phyloP scores from a whole-genome alignment of 306 rosid species.

The Comarum palustre region DNA sequence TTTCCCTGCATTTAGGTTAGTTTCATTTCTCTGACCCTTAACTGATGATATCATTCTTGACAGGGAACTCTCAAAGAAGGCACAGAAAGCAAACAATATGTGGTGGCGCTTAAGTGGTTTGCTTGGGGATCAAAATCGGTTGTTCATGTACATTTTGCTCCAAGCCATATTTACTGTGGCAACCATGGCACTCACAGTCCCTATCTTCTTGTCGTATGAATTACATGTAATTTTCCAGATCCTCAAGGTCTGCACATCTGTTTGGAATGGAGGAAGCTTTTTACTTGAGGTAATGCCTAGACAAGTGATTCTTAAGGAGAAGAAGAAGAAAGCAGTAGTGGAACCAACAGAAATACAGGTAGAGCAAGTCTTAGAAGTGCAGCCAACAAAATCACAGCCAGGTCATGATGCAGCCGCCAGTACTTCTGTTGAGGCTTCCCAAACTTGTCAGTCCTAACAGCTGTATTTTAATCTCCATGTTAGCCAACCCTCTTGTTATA shows the following conservation, averaged over 20 bases:
- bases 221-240: conserved; percentile 66
- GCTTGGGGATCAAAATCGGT: conserved; percentile 88
- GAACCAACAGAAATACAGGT: conserved; percentile 26
- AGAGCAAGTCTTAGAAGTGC: conserved; percentile 36
- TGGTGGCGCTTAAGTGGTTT: conserved; percentile 95
- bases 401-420: neutral
- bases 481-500: neutral
- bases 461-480: neutral
- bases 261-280: conserved; percentile 95
- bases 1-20: neutral
- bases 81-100: conserved; percentile 79
- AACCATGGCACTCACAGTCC: conserved; percentile 89
- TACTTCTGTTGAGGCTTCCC: neutral
- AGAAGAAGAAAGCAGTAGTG: conserved; percentile 62
- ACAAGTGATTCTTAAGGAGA: conserved; percentile 85
- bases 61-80: conserved; percentile 89
- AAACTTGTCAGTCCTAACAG: conserved; percentile 8
- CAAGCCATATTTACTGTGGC: conserved; percentile 81
- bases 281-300: conserved; percentile 91
- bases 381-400: conserved; percentile 16
- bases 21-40: neutral
- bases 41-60: conserved; percentile 14
- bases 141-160: conserved; percentile 67
- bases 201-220: conserved; percentile 78
- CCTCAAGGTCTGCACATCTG: conserved; percentile 79